Evolutionary conservation across 2,329 filamentous ascomycete genomes (phyloP).

Genomic region (Myotisia sp.): DNA sequence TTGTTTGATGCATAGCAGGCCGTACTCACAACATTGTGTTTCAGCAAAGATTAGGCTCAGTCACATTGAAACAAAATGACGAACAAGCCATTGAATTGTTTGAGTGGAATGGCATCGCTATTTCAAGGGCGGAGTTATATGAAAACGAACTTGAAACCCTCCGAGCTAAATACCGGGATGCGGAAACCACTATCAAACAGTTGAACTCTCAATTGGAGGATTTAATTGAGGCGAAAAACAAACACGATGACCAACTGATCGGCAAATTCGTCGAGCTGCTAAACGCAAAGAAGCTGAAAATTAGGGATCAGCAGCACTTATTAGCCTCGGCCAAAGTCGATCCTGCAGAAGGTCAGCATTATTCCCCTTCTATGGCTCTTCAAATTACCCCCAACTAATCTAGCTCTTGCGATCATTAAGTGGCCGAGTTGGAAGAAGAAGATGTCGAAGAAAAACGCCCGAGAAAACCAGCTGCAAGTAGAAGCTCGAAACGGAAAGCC

Average conservation of each 20-base stretch:
- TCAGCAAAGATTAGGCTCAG: slow-evolving; percentile 40
- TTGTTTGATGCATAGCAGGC: slow-evolving; percentile 4
- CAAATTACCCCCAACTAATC: background rate
- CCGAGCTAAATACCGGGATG: slow-evolving; percentile 27
- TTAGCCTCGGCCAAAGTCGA: slow-evolving; percentile 38
- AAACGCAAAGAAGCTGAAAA: slow-evolving; percentile 52
- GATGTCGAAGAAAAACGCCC: slow-evolving; percentile 8
- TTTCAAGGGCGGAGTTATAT: slow-evolving; percentile 30
- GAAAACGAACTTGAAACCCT: slow-evolving; percentile 29
- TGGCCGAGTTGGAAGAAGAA: slow-evolving; percentile 18
- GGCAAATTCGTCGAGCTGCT: slow-evolving; percentile 44
- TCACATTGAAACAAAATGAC: slow-evolving; percentile 39
- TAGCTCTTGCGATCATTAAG: slow-evolving; percentile 13
- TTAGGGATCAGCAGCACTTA: slow-evolving; percentile 46
- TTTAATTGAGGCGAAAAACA: slow-evolving; percentile 41
- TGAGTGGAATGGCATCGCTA: slow-evolving; percentile 41
- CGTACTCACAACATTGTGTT: slow-evolving; percentile 5
- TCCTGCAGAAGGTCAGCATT: slow-evolving; percentile 20
- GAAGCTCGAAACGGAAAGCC: slow-evolving; percentile 19
- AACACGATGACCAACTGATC: slow-evolving; percentile 44
- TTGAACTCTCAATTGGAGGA: slow-evolving; percentile 43
- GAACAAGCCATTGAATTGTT: slow-evolving; percentile 42
- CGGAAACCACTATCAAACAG: slow-evolving; percentile 37
- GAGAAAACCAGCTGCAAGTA: slow-evolving; percentile 11
- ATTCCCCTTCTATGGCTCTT: background rate